Percentiles rank a stretch among this genome's conserved stretches.
Conservation (phyloP, 1,284 basidiomycete genomes). For the Ustilago nuda region DNA sequence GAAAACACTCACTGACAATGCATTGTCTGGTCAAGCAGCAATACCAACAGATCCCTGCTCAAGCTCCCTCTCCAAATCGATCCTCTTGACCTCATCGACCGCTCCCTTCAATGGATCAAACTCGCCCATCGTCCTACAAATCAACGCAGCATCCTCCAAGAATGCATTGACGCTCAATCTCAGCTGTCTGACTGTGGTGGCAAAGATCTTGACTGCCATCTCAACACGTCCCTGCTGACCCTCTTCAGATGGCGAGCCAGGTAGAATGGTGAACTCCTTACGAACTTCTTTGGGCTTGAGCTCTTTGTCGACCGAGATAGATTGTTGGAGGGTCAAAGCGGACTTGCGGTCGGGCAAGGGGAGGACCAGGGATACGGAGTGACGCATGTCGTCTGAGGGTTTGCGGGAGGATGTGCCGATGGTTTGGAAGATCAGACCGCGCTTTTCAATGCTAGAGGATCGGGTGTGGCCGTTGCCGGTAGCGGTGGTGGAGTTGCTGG, state of each 20-base stretch:
- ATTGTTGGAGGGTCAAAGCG: conserved; percentile 43
- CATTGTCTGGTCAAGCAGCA: conserved; percentile 35
- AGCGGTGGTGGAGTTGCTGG: background rate
- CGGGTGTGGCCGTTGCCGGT: conserved; percentile 17
- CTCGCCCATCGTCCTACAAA: conserved; percentile 56
- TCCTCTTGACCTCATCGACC: conserved; percentile 36
- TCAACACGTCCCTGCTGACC: conserved; percentile 18
- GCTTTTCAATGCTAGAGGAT: conserved; percentile 14
- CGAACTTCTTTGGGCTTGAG: conserved; percentile 59
- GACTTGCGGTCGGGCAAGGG: conserved; percentile 48
- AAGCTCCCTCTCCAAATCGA: conserved; percentile 43
- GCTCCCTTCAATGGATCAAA: conserved; percentile 43
- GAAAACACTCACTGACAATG: no score
- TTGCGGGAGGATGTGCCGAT: conserved; percentile 40
- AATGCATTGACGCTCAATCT: conserved; percentile 59
- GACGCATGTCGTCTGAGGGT: conserved; percentile 37
- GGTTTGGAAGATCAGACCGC: conserved; percentile 38
- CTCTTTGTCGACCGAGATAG: conserved; percentile 58
- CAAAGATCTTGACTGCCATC: conserved; percentile 52
- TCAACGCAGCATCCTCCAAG: conserved; percentile 54
- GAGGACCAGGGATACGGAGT: conserved; percentile 52
- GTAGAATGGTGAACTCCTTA: conserved; percentile 46
- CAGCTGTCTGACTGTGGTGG: conserved; percentile 60
- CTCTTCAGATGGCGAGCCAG: conserved; percentile 11
- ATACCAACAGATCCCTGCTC: conserved; percentile 58